A percentile compares a stretch with the other conserved stretches of the same genome.
These are phyloP conservation scores for Pestalotiopsis sp. DNA, from an alignment of 2,329 filamentous ascomycete genomes.

Conservation along the genomic window DNA sequence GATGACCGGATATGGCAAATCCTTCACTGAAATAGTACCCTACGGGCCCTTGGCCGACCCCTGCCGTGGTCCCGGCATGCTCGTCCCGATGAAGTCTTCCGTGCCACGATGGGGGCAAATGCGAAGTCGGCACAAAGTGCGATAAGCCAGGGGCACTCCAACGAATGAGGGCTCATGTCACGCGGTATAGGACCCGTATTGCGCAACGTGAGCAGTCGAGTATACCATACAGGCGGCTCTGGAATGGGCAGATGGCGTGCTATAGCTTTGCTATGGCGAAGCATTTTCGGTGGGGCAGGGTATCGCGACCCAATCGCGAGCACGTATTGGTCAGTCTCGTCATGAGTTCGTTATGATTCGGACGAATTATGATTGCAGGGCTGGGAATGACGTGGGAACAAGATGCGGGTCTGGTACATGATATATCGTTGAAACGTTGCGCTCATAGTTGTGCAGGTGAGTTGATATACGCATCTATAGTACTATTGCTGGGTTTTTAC, in stretches of 20 bases:
- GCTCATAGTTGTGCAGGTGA: not conserved
- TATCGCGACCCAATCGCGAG: not conserved
- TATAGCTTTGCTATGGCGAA: constrained; percentile 10
- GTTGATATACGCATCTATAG: not conserved
- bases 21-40: not conserved
- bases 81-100: not conserved
- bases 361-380: not conserved
- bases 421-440: not conserved
- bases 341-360: not conserved
- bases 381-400: not conserved
- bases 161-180: constrained; percentile 18
- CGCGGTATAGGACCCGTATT: constrained; percentile 20
- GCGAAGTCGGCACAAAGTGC: constrained; percentile 9
- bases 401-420: not conserved
- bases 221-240: not conserved
- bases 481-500: not conserved
- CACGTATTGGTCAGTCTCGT: not conserved
- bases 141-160: not conserved
- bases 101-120: not conserved
- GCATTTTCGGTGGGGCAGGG: not conserved
- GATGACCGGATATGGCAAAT: not conserved
- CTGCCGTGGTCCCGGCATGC: not conserved
- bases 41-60: not conserved
- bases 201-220: constrained; percentile 15
- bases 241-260: constrained; percentile 11